Conservation (phyloP, 106 monocot species). For the Acorus gramineus region DNA sequence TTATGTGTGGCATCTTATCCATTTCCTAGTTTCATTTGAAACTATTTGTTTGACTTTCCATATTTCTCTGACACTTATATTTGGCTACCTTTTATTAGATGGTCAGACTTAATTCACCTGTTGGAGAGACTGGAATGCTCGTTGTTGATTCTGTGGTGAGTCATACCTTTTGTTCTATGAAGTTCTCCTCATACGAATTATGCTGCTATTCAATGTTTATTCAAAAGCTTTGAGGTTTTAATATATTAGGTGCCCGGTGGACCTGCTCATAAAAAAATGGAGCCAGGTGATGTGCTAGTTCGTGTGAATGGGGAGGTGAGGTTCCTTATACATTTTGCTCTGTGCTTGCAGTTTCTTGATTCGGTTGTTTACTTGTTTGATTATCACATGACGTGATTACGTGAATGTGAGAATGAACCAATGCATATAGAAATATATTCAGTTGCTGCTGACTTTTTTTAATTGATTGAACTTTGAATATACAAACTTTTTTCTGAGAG, state of each 20-base stretch:
- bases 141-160: conserved; percentile 93
- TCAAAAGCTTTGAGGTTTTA: background rate
- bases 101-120: conserved; percentile 59
- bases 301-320: conserved; percentile 64
- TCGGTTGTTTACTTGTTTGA: too few relatives aligned
- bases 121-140: conserved; percentile 87
- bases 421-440: too few relatives aligned
- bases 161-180: background rate
- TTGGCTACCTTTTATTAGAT: conserved; percentile 33
- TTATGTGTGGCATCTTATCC: background rate
- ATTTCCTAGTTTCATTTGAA: background rate
- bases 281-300: conserved; percentile 90
- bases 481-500: too few relatives aligned
- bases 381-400: too few relatives aligned
- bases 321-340: background rate
- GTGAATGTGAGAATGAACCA: too few relatives aligned
- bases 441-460: too few relatives aligned
- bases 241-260: conserved; percentile 78
- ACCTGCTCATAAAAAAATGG: conserved; percentile 82
- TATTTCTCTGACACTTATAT: background rate
- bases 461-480: too few relatives aligned
- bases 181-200: too few relatives aligned
- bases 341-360: too few relatives aligned
- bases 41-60: background rate
- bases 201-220: too few relatives aligned